phyloP scores from a whole-genome alignment of 2,329 filamentous ascomycete genomes.

The Sclerotiophoma versabilis region DNA sequence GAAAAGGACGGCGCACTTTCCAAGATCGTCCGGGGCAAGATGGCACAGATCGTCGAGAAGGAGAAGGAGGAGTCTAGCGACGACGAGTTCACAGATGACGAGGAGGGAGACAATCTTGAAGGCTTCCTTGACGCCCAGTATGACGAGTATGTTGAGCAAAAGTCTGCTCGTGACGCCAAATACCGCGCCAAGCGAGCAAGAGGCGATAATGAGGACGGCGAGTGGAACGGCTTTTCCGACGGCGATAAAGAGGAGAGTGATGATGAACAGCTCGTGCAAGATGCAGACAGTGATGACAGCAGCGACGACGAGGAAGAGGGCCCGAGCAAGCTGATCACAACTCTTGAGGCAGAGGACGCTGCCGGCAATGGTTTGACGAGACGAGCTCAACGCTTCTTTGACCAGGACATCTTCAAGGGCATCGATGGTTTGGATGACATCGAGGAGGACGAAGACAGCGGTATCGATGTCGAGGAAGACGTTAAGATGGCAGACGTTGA shows the following conservation, averaged over 20 bases:
- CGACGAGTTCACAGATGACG: conserved; percentile 70
- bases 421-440: conserved; percentile 72
- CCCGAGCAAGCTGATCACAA: conserved; percentile 64
- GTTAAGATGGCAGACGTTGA: conserved; percentile 25
- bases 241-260: conserved; percentile 63
- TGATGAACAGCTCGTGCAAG: conserved; percentile 64
- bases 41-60: conserved; percentile 70
- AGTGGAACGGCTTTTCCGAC: conserved; percentile 89
- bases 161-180: conserved; percentile 82
- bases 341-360: conserved; percentile 64
- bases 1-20: conserved; percentile 76
- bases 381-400: conserved; percentile 87
- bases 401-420: conserved; percentile 91
- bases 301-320: conserved; percentile 61
- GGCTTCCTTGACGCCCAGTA: conserved; percentile 88
- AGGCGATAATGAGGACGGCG: conserved; percentile 73
- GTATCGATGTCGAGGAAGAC: conserved; percentile 50
- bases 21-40: conserved; percentile 77
- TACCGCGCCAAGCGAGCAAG: conserved; percentile 88
- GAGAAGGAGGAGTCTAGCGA: conserved; percentile 57
- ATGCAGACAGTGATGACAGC: conserved; percentile 70
- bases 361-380: conserved; percentile 76
- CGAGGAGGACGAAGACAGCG: conserved; percentile 53
- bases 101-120: conserved; percentile 84
- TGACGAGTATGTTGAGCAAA: conserved; percentile 80